Percentiles rank a stretch among this genome's conserved stretches.
Evolutionary conservation across 768 basidiomycete species (phyloP).

Genomic region (Coprinellus micaceus): DNA sequence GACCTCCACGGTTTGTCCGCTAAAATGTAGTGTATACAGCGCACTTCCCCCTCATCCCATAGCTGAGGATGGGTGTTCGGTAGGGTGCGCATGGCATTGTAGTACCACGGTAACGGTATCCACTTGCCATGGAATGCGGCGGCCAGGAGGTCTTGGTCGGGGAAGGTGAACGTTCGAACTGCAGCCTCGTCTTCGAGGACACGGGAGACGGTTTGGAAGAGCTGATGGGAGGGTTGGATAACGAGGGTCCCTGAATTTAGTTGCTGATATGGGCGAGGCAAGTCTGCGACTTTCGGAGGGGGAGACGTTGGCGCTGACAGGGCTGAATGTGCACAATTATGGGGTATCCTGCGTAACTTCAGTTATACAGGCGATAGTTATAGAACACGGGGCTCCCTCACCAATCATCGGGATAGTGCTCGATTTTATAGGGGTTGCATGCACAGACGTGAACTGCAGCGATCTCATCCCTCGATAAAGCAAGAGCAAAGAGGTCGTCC

Average conservation of each 20-base stretch:
- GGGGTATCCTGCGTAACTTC: slow-evolving; percentile 68
- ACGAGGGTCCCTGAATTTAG: slow-evolving; percentile 92
- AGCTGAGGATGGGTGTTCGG: slow-evolving; percentile 63
- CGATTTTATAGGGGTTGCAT: slow-evolving; percentile 84
- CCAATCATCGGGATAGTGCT: slow-evolving; percentile 92
- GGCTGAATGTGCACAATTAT: slow-evolving; percentile 80
- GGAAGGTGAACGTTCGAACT: slow-evolving; percentile 54
- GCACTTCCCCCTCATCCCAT: slow-evolving; percentile 85
- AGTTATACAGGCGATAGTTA: too few species aligned
- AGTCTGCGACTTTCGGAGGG: slow-evolving; percentile 30
- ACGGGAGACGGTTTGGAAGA: slow-evolving; percentile 50
- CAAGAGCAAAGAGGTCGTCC: slow-evolving; percentile 67
- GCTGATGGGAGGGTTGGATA: slow-evolving; percentile 63
- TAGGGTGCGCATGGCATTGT: slow-evolving; percentile 92
- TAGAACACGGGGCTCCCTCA: slow-evolving; percentile 24
- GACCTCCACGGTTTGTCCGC: slow-evolving; percentile 83
- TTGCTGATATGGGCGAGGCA: slow-evolving; percentile 71
- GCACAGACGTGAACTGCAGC: slow-evolving; percentile 89
- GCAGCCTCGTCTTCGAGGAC: slow-evolving; percentile 47
- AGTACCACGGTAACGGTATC: slow-evolving; percentile 79
- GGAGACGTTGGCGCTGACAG: slow-evolving; percentile 43
- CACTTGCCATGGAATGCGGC: slow-evolving; percentile 75
- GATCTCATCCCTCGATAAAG: slow-evolving; percentile 65
- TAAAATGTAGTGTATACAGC: slow-evolving; percentile 85
- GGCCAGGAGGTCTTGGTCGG: slow-evolving; percentile 91